A percentile compares a stretch with the other conserved stretches of the same genome.
phyloP scores from a whole-genome alignment of 306 rosid genomes.

The Cercis canadensis region DNA sequence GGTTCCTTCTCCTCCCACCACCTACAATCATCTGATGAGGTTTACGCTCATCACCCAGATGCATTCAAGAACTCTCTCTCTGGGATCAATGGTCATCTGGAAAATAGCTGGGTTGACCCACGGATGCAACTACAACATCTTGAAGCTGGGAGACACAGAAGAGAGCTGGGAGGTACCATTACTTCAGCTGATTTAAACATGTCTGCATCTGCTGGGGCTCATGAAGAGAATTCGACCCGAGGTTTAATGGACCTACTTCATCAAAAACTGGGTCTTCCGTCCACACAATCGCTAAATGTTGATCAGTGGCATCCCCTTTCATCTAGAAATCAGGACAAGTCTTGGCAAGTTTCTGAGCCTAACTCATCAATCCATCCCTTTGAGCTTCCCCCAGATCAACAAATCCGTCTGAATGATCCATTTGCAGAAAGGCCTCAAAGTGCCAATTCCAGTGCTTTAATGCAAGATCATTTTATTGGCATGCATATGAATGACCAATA shows the following conservation, averaged over 20 bases:
- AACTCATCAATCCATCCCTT: slow-evolving; percentile 52
- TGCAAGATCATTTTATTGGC: slow-evolving; percentile 54
- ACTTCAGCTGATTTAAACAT: slow-evolving; percentile 47
- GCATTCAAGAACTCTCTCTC: slow-evolving; percentile 45
- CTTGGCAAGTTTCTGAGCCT: slow-evolving; percentile 52
- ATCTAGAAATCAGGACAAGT: slow-evolving; percentile 51
- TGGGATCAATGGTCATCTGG: slow-evolving; percentile 57
- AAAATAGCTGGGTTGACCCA: slow-evolving; percentile 50
- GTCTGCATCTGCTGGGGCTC: slow-evolving; percentile 49
- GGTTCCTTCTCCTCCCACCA: slow-evolving; percentile 54
- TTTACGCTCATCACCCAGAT: slow-evolving; percentile 49
- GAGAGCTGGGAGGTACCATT: slow-evolving; percentile 46
- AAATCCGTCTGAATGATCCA: slow-evolving; percentile 46
- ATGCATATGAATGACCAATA: slow-evolving; percentile 50
- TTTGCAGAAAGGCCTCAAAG: slow-evolving; percentile 47
- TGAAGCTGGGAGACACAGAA: slow-evolving; percentile 55
- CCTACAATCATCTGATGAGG: slow-evolving; percentile 50
- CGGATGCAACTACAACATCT: slow-evolving; percentile 50
- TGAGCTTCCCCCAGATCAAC: slow-evolving; percentile 59
- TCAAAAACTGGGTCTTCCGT: slow-evolving; percentile 53
- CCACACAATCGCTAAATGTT: slow-evolving; percentile 45
- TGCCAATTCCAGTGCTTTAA: slow-evolving; percentile 46
- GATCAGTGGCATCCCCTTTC: slow-evolving; percentile 61
- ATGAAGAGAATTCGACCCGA: slow-evolving; percentile 52
- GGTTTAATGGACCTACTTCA: slow-evolving; percentile 56